Evolutionary conservation across 192 early-diverging fungal genomes (phyloP).

Genomic region (Coemansia sp.): DNA sequence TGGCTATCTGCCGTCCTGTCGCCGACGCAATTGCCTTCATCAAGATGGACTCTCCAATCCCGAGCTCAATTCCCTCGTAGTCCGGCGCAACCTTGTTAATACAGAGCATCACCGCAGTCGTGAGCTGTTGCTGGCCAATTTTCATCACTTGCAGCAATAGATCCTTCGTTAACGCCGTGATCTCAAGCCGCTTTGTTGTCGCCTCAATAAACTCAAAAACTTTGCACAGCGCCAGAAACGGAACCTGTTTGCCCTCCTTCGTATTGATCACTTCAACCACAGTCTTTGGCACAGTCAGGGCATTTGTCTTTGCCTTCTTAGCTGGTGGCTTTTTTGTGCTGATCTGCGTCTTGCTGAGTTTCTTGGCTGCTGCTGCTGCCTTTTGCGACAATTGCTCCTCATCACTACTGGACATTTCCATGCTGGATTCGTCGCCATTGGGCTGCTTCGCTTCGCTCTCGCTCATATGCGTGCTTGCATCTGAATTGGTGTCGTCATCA

Average conservation of each 20-base stretch:
- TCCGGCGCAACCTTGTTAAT: slow-evolving; percentile 92
- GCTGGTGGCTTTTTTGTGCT: slow-evolving; percentile 2
- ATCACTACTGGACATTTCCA: not conserved
- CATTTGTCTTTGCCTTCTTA: slow-evolving; percentile 20
- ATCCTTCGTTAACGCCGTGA: slow-evolving; percentile 35
- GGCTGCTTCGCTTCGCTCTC: not conserved
- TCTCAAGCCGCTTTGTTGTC: slow-evolving; percentile 76
- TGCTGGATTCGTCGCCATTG: not conserved
- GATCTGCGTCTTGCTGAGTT: slow-evolving; percentile 6
- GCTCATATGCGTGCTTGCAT: not conserved
- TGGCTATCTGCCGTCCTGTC: slow-evolving; percentile 71
- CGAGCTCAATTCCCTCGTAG: slow-evolving; percentile 93
- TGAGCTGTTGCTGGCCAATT: slow-evolving; percentile 34
- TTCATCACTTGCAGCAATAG: slow-evolving; percentile 42
- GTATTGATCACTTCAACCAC: slow-evolving; percentile 28
- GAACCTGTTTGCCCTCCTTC: slow-evolving; percentile 47
- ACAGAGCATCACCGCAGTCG: slow-evolving; percentile 83
- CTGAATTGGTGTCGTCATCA: slow-evolving; percentile 12
- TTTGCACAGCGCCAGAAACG: slow-evolving; percentile 85
- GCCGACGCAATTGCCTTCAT: slow-evolving; percentile 91
- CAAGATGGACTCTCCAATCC: slow-evolving; percentile 90
- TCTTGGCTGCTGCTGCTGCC: slow-evolving; percentile 1
- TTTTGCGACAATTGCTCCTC: not conserved
- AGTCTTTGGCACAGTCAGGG: slow-evolving; percentile 6
- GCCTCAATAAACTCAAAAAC: slow-evolving; percentile 86